Conservation (phyloP, 805 yeast species). For the Saccharomycopsis sp. region DNA sequence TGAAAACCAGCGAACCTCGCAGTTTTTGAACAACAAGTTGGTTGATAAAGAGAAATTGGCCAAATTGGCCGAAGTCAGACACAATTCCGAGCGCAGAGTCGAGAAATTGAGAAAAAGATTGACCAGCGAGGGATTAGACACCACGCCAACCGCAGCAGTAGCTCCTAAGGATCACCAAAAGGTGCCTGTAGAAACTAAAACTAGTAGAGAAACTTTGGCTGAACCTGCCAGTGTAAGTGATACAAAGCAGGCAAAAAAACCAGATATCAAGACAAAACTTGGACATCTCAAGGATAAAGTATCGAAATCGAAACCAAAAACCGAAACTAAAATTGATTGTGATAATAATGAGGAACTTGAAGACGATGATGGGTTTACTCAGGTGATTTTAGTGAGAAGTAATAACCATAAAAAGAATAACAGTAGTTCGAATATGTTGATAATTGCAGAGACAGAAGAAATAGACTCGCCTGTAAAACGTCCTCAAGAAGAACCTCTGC, state of each 20-base stretch:
- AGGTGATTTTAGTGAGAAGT: background rate
- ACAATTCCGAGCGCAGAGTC: conserved; percentile 9
- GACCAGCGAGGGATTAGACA: conserved; percentile 10
- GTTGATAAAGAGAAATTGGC: conserved; percentile 21
- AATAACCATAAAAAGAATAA: background rate
- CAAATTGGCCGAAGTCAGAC: conserved; percentile 7
- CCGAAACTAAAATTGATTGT: background rate
- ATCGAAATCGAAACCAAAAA: background rate
- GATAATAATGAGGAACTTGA: background rate
- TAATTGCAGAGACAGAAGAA: background rate
- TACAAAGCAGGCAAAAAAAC: background rate
- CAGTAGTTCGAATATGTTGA: background rate
- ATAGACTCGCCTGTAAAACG: background rate
- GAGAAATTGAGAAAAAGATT: conserved; percentile 10
- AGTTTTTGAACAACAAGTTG: conserved; percentile 5
- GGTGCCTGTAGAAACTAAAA: background rate
- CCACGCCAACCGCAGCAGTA: background rate
- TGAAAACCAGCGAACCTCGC: conserved; percentile 2
- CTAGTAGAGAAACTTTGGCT: background rate
- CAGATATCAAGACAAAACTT: background rate
- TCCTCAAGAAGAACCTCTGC: background rate
- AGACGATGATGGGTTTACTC: background rate
- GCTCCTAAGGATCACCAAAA: background rate
- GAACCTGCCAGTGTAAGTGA: background rate
- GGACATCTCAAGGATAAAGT: background rate